Evolutionary conservation across 2,329 filamentous ascomycete species (phyloP).

Genomic region (Aspergillus ruber): DNA sequence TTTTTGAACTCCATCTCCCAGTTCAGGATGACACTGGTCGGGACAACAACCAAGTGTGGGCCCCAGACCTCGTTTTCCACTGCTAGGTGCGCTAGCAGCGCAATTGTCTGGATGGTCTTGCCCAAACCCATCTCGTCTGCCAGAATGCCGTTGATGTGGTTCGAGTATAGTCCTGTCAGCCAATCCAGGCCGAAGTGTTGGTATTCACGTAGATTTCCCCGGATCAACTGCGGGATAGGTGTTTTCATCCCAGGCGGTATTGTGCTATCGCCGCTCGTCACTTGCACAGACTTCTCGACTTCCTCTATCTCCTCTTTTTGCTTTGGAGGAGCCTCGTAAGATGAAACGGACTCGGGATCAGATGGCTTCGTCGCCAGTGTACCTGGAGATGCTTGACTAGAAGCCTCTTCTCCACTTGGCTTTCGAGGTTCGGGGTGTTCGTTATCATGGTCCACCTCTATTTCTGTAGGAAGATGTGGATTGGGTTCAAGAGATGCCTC

Average conservation of each 20-base stretch:
- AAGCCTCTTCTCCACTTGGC: conserved; percentile 23
- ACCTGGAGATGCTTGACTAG: conserved; percentile 38
- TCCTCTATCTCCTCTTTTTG: conserved; percentile 18
- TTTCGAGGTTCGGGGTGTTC: conserved; percentile 15
- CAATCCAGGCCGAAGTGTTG: conserved; percentile 96
- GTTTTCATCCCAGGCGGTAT: conserved; percentile 51
- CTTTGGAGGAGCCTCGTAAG: conserved; percentile 25
- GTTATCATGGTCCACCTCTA: conserved; percentile 12
- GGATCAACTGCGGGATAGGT: conserved; percentile 72
- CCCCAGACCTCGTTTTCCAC: conserved; percentile 90
- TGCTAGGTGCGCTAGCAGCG: conserved; percentile 84
- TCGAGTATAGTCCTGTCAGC: conserved; percentile 87
- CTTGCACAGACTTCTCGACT: conserved; percentile 1
- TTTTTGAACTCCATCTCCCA: conserved; percentile 99
- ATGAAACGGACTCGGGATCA: conserved; percentile 40
- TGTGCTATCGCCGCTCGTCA: conserved; percentile 31
- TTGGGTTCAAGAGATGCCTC: conserved; percentile 6
- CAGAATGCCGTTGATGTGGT: conserved; percentile 89
- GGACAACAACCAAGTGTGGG: conserved; percentile 89
- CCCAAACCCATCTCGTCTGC: conserved; percentile 98
- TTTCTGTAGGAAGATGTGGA: conserved; percentile 1
- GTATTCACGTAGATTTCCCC: conserved; percentile 87
- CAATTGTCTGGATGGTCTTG: conserved; percentile 97
- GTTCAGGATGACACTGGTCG: conserved; percentile 96
- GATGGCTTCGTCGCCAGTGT: conserved; percentile 40